Evolutionary conservation across 2,329 filamentous ascomycete genomes (phyloP).

Genomic region (Diplodia intermedia): DNA sequence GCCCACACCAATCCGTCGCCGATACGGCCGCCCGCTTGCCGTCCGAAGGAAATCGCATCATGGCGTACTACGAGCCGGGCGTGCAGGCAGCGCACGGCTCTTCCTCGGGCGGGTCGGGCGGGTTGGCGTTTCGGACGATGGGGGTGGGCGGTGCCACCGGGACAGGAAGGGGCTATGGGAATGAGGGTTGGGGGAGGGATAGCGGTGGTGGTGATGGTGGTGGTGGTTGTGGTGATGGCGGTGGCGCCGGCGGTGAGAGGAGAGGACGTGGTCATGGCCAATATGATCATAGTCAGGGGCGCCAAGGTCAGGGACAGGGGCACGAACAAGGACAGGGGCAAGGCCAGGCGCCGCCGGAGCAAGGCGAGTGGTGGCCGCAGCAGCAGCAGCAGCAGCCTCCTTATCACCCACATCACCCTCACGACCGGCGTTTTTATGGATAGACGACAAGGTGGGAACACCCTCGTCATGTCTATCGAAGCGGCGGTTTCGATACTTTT

Average conservation of each 20-base stretch:
- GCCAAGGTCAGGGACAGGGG: not conserved
- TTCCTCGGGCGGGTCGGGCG: too few relatives aligned
- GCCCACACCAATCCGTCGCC: not conserved
- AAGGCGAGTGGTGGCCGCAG: slow-evolving; percentile 5
- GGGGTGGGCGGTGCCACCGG: not conserved
- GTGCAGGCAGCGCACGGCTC: not conserved
- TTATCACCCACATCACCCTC: not conserved
- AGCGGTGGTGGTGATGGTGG: not conserved
- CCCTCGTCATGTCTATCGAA: not conserved
- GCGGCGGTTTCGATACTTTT: not conserved
- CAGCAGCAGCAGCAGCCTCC: not conserved
- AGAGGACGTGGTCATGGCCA: not conserved
- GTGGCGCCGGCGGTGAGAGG: not conserved
- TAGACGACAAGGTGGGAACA: slow-evolving; percentile 1
- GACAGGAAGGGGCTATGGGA: not conserved
- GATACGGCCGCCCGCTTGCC: slow-evolving; percentile 6
- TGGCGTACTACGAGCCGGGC: slow-evolving; percentile 16
- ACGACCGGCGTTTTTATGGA: not conserved
- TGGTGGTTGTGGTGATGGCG: not conserved
- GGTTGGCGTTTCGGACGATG: not conserved
- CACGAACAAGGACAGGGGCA: not conserved
- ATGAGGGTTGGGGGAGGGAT: not conserved
- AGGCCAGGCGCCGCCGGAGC: not conserved
- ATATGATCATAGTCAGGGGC: not conserved
- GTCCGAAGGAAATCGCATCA: not conserved